Base-by-base conservation (phyloP, 2,329 filamentous ascomycete genomes). In the Aspergillus latus region DNA sequence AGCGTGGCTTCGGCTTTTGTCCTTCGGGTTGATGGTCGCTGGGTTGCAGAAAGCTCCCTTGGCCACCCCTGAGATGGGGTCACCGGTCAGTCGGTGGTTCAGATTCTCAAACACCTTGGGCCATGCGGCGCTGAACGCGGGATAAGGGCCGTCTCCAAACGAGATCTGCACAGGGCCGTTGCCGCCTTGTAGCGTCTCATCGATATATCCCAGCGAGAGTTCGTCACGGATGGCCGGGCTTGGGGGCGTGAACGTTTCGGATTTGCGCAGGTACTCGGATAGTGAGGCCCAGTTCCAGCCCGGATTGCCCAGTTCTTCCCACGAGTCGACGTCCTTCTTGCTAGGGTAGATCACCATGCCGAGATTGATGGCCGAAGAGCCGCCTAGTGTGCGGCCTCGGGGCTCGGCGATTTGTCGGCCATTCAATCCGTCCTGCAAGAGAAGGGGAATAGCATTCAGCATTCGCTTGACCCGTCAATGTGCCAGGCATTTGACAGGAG, bases 211-310 rank as follows among this genome's bases (percentile, higher is more conserved):
- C 3, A 42, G 39, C 1, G 40, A 29, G 3, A 52, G 43, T 3
- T 36, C 29, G 0, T 32, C 42, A 3, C 50, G 36, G 4, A 37
- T 45, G 6, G 16, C 15, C 7, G 46, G 34, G 9, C 32, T 39
- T 13, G 70, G 64, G 15, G 76, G 40, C 8, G 52, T 45, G 15
- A 55, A 57, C 3, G 58, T 62, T 45, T 63, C 57, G 13, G 76
- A 72, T 68, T 82, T 82, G 30, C 71, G 69, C 61, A 83, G 80
- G 60, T 82, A 83, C 0, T 76, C 79, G 0, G 79, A 63, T 11
- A 84, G 64, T 26, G 68, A 70, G 1, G 74, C 66, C 69, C 76
- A 80, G 13, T 66, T 68, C 76, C 76, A 81, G 2, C 74, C 78
- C 0, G 72, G 63, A 40, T 79, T 78, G 0, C 78, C 80, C 1